Evolutionary conservation across 352 stramenopile genomes (phyloP), one percentile per base, ranked within the genome.

Genomic region (Globisporangium barbulae): DNA sequence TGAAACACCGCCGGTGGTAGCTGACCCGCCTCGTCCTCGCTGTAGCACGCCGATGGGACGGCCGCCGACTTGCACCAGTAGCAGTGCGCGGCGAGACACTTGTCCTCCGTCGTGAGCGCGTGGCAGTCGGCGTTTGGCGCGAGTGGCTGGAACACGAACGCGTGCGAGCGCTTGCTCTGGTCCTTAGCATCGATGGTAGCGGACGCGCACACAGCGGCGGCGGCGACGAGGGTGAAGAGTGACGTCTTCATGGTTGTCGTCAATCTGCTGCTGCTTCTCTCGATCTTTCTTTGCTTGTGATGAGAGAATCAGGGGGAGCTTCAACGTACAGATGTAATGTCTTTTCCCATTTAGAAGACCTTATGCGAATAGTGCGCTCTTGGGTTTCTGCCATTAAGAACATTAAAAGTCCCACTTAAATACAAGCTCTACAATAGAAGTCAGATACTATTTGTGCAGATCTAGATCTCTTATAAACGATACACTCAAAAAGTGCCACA

Each of bases 11-110:
- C 79, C n/a, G 82, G 77, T 5, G 85, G 85, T 0, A 94, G 71
- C 59, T 85, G 70, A 2, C 70, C 67, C 25, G 85, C 83, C 63
- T 94, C 85, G 17, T 88, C 73, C 19, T 74, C 53, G 25, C 74
- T 88, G 76, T 92, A 92, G 68, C 85, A 94, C 41, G 79, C 80
- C 33, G 85, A 92, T n/a, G 78, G 81, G 47, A 94, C 85, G n/a
- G 85, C 85, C 12, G 79, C 83, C 39, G 78, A 91, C 64, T 80
- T 66, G 70, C 85, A 94, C 85, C 85, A 94, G 45, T 72, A 76
- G 70, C 85, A 94, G 59, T 89, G 75, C 47, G 67, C 76, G 33
- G 69, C 33, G 12, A 90, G 30, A 37, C 85, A 94, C 65, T 53
- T 54, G 28, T 84, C 73, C 57, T 89, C 72, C 31, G 66, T 62